These are phyloP conservation scores for Yamadazyma pseudoaaseri DNA, from an alignment of 1,139 yeast genomes.

Conservation along the genomic window DNA sequence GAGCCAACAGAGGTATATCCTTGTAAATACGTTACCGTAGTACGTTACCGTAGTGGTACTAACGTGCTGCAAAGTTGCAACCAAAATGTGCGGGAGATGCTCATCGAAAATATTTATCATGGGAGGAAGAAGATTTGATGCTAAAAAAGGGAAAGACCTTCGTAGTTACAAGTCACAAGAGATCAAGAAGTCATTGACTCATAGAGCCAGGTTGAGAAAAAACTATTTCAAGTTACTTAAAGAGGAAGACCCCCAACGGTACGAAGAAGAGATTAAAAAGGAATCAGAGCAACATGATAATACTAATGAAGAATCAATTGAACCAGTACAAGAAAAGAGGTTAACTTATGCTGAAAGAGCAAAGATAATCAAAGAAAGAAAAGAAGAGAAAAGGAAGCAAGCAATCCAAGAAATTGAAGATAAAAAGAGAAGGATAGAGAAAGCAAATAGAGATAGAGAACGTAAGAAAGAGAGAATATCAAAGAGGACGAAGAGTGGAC, in stretches of 20 bases:
- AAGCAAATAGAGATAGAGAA: slow-evolving; percentile 30
- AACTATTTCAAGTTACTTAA: slow-evolving; percentile 79
- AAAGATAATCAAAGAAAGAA: slow-evolving; percentile 42
- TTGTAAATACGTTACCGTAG: no score
- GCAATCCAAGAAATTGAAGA: slow-evolving; percentile 28
- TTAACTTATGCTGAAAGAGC: slow-evolving; percentile 48
- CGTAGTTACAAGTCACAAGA: slow-evolving; percentile 49
- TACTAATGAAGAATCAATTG: slow-evolving; percentile 10
- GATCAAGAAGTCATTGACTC: slow-evolving; percentile 73
- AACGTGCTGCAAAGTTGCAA: no score
- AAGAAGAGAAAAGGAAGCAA: slow-evolving; percentile 34
- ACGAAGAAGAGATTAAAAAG: slow-evolving; percentile 8
- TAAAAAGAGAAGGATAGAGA: slow-evolving; percentile 21
- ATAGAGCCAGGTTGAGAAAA: slow-evolving; percentile 80
- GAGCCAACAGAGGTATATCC: no score
- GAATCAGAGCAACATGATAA: slow-evolving; percentile 7
- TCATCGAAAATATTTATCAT: slow-evolving; percentile 9
- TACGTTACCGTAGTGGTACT: no score
- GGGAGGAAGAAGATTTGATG: slow-evolving; percentile 16
- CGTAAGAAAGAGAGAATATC: slow-evolving; percentile 50
- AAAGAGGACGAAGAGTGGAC: slow-evolving; percentile 71
- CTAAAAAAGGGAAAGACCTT: slow-evolving; percentile 31
- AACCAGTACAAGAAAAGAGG: slow-evolving; percentile 18
- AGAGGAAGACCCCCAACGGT: slow-evolving; percentile 50
- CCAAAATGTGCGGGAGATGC: no score